A percentile compares a stretch with the other conserved stretches of the same genome.
Conservation (phyloP, 78 protist genomes). For the Protostelium mycophagum region DNA sequence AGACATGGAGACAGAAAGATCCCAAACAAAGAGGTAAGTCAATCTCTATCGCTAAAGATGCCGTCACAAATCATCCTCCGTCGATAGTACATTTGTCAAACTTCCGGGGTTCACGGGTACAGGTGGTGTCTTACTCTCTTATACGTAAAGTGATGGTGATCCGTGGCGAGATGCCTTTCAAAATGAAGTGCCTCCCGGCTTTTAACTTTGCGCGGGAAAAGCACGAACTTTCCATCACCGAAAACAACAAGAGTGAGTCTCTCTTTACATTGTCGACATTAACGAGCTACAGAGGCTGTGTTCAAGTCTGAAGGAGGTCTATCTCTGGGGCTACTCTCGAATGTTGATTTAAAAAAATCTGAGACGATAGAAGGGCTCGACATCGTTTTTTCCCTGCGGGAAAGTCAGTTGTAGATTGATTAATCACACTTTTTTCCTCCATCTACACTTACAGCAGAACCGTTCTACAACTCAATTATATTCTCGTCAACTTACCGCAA, state of each 20-base stretch:
- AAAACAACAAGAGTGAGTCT: background rate
- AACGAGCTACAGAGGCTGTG: background rate
- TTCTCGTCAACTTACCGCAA: too few relatives aligned
- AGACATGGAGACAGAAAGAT: constrained; percentile 23
- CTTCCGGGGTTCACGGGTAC: background rate
- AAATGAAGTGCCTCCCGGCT: constrained; percentile 38
- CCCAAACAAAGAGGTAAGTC: background rate
- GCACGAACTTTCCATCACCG: constrained; percentile 4
- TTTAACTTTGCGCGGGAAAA: constrained; percentile 33
- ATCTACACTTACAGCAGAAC: too few relatives aligned
- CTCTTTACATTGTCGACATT: too few relatives aligned
- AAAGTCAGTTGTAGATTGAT: too few relatives aligned
- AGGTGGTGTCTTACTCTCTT: background rate
- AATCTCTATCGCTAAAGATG: background rate
- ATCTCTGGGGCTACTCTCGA: too few relatives aligned
- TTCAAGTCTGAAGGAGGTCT: background rate
- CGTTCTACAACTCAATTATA: too few relatives aligned
- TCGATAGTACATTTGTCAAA: background rate
- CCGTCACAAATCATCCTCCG: too few relatives aligned
- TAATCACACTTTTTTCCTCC: too few relatives aligned
- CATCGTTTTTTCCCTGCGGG: too few relatives aligned
- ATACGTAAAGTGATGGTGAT: constrained; percentile 44
- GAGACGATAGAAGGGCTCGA: too few relatives aligned
- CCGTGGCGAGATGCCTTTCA: constrained; percentile 25
- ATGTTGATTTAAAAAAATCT: too few relatives aligned